Evolutionary conservation across 345 rosid genomes (phyloP), one percentile per base, ranked within the genome.

Genomic region (Dipteronia dyeriana): DNA sequence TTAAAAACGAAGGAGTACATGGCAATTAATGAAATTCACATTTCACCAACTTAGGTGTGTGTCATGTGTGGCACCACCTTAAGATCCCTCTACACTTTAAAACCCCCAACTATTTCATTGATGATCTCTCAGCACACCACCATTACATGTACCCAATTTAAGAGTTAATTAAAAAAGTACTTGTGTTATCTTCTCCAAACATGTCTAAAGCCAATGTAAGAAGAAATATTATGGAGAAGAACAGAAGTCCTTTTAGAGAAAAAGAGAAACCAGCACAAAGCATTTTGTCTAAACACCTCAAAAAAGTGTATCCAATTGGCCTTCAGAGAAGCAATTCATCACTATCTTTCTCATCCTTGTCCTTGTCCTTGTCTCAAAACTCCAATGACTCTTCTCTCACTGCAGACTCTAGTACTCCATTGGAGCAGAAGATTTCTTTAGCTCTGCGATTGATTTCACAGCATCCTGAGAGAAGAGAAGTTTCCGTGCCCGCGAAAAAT

Each of bases 341-440:
- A 23, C 84, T 93, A 14, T 95, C 98, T 34, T 78, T 91, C 9
- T 93, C 97, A 0, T 92, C 98, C 0, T 26, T 95, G 17, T 95
- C 98, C 3, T 65, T 96, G 67, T 92, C 99, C 19, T 81, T 93
- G 75, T 96, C 99, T 9, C 97, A 94, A 70, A 94, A 87, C 82
- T 94, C 98, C 1, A 91, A 86, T 47, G 98, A 93, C 76, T 96
- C 99, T 9, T 86, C 85, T 60, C 78, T 86, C 14, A 88, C 97
- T 12, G 98, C 91, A 78, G 71, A 78, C 41, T 83, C 83, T 23
- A 76, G 72, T 23, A 78, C 89, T 14, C 87, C 88, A 5, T 68
- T 91, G 62, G 89, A 91, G 63, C 88, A 82, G 69, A 91, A 80
- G 79, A 88, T 96, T 59, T 87, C 94, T 1, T 70, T 90, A 26